Conservation (phyloP, 805 yeast species). For the Grigorovia yakushimaensis region DNA sequence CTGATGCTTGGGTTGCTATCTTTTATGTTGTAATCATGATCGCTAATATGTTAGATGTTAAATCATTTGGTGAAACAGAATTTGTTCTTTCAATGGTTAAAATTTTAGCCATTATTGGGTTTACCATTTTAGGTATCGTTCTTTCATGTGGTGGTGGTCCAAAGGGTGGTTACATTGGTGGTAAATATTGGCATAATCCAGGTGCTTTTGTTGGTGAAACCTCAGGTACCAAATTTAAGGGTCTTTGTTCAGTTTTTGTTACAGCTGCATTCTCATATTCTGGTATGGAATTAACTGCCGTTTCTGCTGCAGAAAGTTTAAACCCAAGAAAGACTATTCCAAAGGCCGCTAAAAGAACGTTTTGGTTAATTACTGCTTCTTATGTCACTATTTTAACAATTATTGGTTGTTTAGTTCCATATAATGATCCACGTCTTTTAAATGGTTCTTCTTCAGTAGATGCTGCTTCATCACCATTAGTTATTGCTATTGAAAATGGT, state of each 20-base stretch:
- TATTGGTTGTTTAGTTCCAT: slow-evolving; percentile 64
- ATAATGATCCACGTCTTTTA: slow-evolving; percentile 37
- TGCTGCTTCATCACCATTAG: slow-evolving; percentile 65
- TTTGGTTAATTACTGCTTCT: slow-evolving; percentile 70
- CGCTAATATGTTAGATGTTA: slow-evolving; percentile 44
- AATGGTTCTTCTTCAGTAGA: slow-evolving; percentile 42
- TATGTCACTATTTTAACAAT: slow-evolving; percentile 50
- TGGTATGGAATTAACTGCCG: slow-evolving; percentile 65
- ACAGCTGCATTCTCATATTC: slow-evolving; percentile 59
- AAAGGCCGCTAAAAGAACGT: slow-evolving; percentile 68
- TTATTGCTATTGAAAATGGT: slow-evolving; percentile 58
- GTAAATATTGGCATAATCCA: slow-evolving; percentile 38
- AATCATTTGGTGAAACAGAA: slow-evolving; percentile 50
- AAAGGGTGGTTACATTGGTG: slow-evolving; percentile 34
- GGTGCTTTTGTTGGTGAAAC: slow-evolving; percentile 52
- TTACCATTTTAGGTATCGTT: slow-evolving; percentile 44
- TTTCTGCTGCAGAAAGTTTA: slow-evolving; percentile 68
- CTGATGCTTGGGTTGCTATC: slow-evolving; percentile 54
- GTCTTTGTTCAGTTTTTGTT: slow-evolving; percentile 44
- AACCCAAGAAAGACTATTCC: slow-evolving; percentile 63
- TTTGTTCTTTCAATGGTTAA: slow-evolving; percentile 41
- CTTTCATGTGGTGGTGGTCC: slow-evolving; percentile 40
- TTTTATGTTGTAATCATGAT: slow-evolving; percentile 39
- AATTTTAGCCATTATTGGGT: slow-evolving; percentile 41
- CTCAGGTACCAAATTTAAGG: slow-evolving; percentile 35